These are phyloP conservation scores for Mycena citricolor DNA, from an alignment of 1,284 basidiomycete genomes.

Conservation along the genomic window DNA sequence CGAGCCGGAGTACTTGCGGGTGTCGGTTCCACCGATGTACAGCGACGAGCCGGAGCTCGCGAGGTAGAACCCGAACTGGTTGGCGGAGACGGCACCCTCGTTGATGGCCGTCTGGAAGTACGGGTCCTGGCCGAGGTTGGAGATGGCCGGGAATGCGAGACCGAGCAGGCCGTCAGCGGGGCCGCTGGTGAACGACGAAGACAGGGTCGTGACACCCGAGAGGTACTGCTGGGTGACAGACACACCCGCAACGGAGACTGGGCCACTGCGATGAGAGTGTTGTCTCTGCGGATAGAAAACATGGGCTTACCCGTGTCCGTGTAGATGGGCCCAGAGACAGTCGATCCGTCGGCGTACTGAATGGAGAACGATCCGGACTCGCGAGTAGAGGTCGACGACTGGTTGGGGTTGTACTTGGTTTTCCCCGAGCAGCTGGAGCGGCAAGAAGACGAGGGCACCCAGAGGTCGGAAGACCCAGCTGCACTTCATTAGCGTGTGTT, in stretches of 20 bases:
- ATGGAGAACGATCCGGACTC: constrained; percentile 12
- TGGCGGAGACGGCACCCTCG: constrained; percentile 4
- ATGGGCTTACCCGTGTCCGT: constrained; percentile 13
- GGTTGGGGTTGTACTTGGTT: constrained; percentile 9
- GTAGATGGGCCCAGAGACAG: constrained; percentile 17
- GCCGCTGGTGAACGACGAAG: constrained; percentile 11
- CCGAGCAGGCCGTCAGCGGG: constrained; percentile 23
- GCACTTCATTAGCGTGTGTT: too few species aligned
- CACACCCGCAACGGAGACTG: constrained; percentile 18
- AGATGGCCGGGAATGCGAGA: constrained; percentile 20
- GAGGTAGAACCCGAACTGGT: constrained; percentile 17
- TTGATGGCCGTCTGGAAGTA: constrained; percentile 14
- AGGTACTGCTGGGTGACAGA: constrained; percentile 17
- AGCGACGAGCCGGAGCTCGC: constrained; percentile 14
- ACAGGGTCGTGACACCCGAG: constrained; percentile 21
- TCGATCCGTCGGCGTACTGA: constrained; percentile 18
- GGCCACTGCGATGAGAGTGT: neutral
- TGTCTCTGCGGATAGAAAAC: neutral
- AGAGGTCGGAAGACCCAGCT: constrained; percentile 23
- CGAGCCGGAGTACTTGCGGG: constrained; percentile 5
- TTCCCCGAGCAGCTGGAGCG: constrained; percentile 10
- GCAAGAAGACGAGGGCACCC: constrained; percentile 18
- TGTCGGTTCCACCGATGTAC: constrained; percentile 15
- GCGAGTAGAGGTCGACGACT: constrained; percentile 8
- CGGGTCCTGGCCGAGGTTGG: constrained; percentile 12